Evolutionary conservation across 1,284 basidiomycete genomes (phyloP).

Genomic region (Golubevia pallescens): DNA sequence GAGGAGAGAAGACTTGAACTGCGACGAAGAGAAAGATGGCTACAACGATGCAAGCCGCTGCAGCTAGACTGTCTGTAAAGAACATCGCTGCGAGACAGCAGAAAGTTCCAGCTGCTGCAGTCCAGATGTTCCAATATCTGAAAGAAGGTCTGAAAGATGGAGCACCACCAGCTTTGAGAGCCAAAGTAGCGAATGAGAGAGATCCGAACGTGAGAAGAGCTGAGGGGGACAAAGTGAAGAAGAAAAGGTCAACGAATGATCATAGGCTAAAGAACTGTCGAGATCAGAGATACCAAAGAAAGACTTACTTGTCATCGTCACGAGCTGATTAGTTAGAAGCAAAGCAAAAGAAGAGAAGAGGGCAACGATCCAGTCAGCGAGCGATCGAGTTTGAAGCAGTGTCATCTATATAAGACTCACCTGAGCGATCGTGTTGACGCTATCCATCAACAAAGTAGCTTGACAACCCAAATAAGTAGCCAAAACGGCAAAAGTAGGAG

Average conservation of each 20-base stretch:
- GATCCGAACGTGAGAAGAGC: slow-evolving; percentile 60
- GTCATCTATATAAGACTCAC: not conserved
- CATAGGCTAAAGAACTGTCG: slow-evolving; percentile 2
- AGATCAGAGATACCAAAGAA: not conserved
- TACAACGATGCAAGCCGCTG: slow-evolving; percentile 44
- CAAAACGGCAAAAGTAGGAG: slow-evolving; percentile 54
- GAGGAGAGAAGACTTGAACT: slow-evolving; percentile 58
- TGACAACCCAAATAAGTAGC: slow-evolving; percentile 55
- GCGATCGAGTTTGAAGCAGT: too few species aligned
- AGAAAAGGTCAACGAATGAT: not conserved
- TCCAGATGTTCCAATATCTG: slow-evolving; percentile 64
- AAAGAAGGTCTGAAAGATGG: slow-evolving; percentile 62
- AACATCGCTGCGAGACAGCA: slow-evolving; percentile 58
- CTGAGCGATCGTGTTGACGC: slow-evolving; percentile 58
- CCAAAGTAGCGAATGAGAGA: slow-evolving; percentile 55
- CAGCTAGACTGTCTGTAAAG: slow-evolving; percentile 48
- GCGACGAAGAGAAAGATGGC: slow-evolving; percentile 51
- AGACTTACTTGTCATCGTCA: slow-evolving; percentile 50
- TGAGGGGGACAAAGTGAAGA: not conserved
- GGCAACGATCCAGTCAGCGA: not conserved
- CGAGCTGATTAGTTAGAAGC: too few species aligned
- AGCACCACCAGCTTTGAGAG: slow-evolving; percentile 62
- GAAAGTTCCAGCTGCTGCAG: slow-evolving; percentile 49
- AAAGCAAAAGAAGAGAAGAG: too few species aligned
- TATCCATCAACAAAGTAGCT: slow-evolving; percentile 52